A percentile compares a stretch with the other conserved stretches of the same genome.
These are phyloP conservation scores for Salvia splendens DNA, from an alignment of 257 asterid species.

Conservation along the genomic window DNA sequence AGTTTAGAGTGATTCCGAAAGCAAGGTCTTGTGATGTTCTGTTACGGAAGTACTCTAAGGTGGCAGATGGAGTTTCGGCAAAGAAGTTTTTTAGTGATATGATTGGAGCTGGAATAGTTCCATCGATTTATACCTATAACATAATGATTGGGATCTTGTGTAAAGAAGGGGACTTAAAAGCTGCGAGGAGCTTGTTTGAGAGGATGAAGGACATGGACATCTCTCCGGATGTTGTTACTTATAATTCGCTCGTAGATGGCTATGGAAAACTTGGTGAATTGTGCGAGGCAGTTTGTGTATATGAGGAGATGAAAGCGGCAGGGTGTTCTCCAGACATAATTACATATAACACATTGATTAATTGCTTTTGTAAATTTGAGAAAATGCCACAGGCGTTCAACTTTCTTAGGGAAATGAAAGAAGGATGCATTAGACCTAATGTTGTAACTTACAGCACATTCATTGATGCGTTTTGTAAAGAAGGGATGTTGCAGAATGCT, in stretches of 20 bases:
- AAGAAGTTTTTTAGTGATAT: constrained; percentile 61
- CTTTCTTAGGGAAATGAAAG: constrained; percentile 77
- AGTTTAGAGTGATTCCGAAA: constrained; percentile 61
- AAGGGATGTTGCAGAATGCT: constrained; percentile 78
- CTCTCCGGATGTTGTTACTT: constrained; percentile 74
- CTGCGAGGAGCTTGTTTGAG: constrained; percentile 55
- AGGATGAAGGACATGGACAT: constrained; percentile 68
- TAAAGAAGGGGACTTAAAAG: constrained; percentile 68
- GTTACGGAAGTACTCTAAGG: constrained; percentile 57
- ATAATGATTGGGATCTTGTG: constrained; percentile 75
- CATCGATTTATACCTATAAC: constrained; percentile 67
- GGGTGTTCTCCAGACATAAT: constrained; percentile 73
- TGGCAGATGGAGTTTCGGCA: constrained; percentile 45
- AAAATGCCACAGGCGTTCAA: constrained; percentile 61
- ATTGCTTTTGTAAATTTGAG: constrained; percentile 79
- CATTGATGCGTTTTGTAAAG: constrained; percentile 88
- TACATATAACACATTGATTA: constrained; percentile 80
- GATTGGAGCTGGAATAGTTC: constrained; percentile 63
- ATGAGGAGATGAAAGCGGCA: constrained; percentile 70
- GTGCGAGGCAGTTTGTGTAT: constrained; percentile 51
- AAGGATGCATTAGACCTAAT: constrained; percentile 60
- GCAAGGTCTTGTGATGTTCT: constrained; percentile 79
- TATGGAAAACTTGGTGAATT: constrained; percentile 72
- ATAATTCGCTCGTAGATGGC: constrained; percentile 82
- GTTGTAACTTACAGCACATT: constrained; percentile 88